Evolutionary conservation across 805 yeast genomes (phyloP), one percentile per base, ranked within the genome.

Genomic region (Blastobotrys robertii): DNA sequence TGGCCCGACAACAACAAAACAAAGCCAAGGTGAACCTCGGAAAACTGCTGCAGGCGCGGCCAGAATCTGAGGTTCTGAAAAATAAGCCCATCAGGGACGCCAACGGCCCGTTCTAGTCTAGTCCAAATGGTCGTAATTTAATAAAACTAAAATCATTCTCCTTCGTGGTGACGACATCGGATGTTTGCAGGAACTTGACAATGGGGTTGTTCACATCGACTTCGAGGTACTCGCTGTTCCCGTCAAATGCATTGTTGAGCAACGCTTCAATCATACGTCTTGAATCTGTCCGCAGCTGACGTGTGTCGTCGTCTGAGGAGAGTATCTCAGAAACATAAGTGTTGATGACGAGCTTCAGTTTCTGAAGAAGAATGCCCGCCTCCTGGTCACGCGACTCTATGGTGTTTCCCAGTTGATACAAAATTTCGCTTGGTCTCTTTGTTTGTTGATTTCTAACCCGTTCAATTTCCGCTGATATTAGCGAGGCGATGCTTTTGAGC

Each of bases 101-200:
- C n/a, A 35, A 35, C n/a, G 8, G 14, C 3, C 10, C 12, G 14
- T 14, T 15, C 15, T 31, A 31, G 15, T 19, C 32, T 40, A 9
- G 29, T 4, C 54, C 54, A 19, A 46, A 50, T 28, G 46, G 49
- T 12, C 54, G 37, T 14, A 50, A 47, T 30, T 41, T 37, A n/a
- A 50, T 44, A 13, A 22, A 34, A 6, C 41, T 19, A n/a, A 46
- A 36, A 30, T 46, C 46, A 7, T 14, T 35, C 4, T 39, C 42
- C 13, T 38, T 37, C 11, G 38, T 34, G 1, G 47, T 48, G 8
- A 48, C 38, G n/a, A 48, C 36, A 13, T 46, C 50, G 6, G 50
- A 50, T 4, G 37, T 30, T 12, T 48, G 33, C 12, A 50, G 29
- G 32, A 50, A 46, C 30, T 46, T 40, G 8, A 43, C 42, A n/a